phyloP scores from a whole-genome alignment of 2,329 filamentous ascomycete species.

The Venturia effusa region DNA sequence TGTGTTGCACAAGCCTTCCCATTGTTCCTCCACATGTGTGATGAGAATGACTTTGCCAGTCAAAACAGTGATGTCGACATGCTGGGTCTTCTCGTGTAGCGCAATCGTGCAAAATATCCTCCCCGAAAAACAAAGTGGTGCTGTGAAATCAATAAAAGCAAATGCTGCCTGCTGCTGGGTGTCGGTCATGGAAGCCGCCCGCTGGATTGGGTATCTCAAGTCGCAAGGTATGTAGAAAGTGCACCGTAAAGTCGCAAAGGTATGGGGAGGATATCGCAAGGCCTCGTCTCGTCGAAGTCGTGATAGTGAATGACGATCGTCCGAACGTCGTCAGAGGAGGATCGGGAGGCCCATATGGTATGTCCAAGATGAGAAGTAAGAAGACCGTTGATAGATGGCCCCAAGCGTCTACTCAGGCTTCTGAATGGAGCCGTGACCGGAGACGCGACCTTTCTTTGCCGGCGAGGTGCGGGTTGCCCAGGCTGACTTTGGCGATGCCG shows the following conservation, averaged over 20 bases:
- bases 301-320: background rate
- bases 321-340: background rate
- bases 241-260: too few species aligned
- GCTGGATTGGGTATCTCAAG: background rate
- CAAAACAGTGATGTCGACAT: slow-evolving; percentile 1
- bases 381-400: background rate
- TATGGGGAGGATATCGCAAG: background rate
- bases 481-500: background rate
- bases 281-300: background rate
- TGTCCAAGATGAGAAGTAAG: background rate
- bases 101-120: background rate
- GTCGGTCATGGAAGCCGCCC: too few species aligned
- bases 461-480: background rate
- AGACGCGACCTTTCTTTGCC: background rate
- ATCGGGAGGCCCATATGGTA: background rate
- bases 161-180: background rate
- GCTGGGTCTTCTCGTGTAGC: background rate
- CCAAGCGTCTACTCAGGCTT: background rate
- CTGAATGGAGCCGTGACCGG: background rate
- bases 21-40: background rate
- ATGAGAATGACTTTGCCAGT: background rate
- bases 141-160: background rate
- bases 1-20: background rate
- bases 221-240: background rate
- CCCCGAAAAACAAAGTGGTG: background rate